These are phyloP conservation scores for Arthrobotrys conoides DNA, from an alignment of 2,329 filamentous ascomycete genomes.

Conservation along the genomic window DNA sequence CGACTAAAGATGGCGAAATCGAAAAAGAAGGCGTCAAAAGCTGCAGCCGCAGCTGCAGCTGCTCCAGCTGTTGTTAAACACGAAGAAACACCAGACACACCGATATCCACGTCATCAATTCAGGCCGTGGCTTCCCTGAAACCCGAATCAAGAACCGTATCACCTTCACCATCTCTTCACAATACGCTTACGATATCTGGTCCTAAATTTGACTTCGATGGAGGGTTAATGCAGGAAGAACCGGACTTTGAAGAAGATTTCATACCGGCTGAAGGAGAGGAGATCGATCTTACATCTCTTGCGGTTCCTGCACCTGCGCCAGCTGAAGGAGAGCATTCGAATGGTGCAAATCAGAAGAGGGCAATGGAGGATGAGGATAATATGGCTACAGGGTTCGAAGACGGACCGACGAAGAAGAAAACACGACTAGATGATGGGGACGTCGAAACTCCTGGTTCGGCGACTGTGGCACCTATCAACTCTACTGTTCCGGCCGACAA, in stretches of 20 bases:
- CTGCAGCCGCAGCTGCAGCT: constrained; percentile 3
- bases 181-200: constrained; percentile 5
- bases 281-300: constrained; percentile 53
- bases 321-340: constrained; percentile 23
- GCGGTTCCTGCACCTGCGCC: constrained; percentile 41
- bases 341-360: constrained; percentile 26
- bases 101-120: constrained; percentile 11
- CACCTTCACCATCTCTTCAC: constrained; percentile 38
- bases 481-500: constrained; percentile 21
- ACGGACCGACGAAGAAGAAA: constrained; percentile 35
- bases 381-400: constrained; percentile 20
- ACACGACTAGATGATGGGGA: constrained; percentile 30
- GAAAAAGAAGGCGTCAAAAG: constrained; percentile 36
- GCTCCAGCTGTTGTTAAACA: constrained; percentile 25
- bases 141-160: constrained; percentile 55
- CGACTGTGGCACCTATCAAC: not conserved
- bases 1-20: constrained; percentile 40
- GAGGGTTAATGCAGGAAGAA: constrained; percentile 54
- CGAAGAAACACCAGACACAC: constrained; percentile 8
- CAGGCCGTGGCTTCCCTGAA: constrained; percentile 24
- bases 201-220: constrained; percentile 45
- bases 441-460: constrained; percentile 13
- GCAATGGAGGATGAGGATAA: constrained; percentile 39
- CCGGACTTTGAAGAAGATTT: constrained; percentile 59
- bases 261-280: constrained; percentile 55